These are phyloP conservation scores for Elasticomyces elasticus DNA, from an alignment of 495 filamentous ascomycete genomes.

Conservation along the genomic window DNA sequence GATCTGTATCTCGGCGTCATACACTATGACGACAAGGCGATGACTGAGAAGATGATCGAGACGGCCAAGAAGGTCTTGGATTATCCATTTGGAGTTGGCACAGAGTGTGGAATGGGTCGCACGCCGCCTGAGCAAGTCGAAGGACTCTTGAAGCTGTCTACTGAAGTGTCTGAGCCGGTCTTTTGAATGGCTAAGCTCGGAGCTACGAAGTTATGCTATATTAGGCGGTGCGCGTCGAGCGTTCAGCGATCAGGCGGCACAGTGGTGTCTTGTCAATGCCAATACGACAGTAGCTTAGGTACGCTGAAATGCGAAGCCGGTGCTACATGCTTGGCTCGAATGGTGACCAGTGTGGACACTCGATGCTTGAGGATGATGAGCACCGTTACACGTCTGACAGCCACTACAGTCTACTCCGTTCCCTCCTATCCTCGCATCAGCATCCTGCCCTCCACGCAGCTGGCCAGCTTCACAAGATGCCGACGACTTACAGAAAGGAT, in stretches of 20 bases:
- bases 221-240: neutral
- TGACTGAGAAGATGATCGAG: conserved; percentile 33
- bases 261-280: no score
- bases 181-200: neutral
- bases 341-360: no score
- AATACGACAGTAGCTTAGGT: no score
- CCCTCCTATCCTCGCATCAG: neutral
- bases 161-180: conserved; percentile 13
- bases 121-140: conserved; percentile 34
- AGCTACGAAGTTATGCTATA: neutral
- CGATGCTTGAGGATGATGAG: neutral
- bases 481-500: conserved; percentile 15
- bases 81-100: conserved; percentile 35
- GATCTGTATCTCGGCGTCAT: conserved; percentile 36
- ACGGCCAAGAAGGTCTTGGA: conserved; percentile 27
- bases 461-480: neutral
- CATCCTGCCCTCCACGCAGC: neutral
- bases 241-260: no score
- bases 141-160: conserved; percentile 22
- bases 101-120: conserved; percentile 39
- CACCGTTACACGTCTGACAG: neutral
- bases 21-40: conserved; percentile 35
- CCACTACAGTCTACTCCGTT: conserved; percentile 1
- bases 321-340: no score
- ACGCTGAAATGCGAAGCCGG: no score